Base-by-base conservation (phyloP, 2,329 filamentous ascomycete species). In the Monosporascus cannonballus region DNA sequence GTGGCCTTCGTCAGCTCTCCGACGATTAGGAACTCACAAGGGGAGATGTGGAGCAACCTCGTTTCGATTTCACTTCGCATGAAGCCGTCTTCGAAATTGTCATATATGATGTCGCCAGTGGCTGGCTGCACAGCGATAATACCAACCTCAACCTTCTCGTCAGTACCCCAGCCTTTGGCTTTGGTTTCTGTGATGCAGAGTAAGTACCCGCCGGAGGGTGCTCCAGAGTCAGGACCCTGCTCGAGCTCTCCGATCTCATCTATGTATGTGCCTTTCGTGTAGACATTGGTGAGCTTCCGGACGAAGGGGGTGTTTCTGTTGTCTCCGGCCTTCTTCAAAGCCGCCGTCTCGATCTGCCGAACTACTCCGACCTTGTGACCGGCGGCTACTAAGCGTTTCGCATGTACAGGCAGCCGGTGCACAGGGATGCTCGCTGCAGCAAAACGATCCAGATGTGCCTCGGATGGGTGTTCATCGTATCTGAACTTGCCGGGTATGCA, bases 41-140 rank as follows among this genome's bases (percentile, higher is more conserved):
- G 94, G 0, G 93, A 90, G 59, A 99, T 96, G 67, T 99, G 94
- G 30, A 99, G 75, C 25, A 99, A 74, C n/a, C 94, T 78, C 0
- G 94, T 99, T 72, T 99, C 94, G 36, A 99, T 88, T 67, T 99
- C 94, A 63, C 87, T 91, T 48, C 94, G 81, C 93, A 99, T 96
- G 72, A 97, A 97, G 2, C 93, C 91, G 64, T 99, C 94, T 61
- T 97, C 90, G 62, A 99, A 99, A 54, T 87, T 85, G 65, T 99
- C 94, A 63, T 96, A 95, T 52, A 97, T 87, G 61, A 99, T 90
- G 68, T 97, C 93, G 52, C 94, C 94, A 0, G 94, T 99, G 1
- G 90, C 89, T 8, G 94, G 94, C 64, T 99, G 94, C 4, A 99
- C 94, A 25, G 94, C 94, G 22, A 99, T 78, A 53, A 99, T 83